These are phyloP conservation scores for Pichia cactophila DNA, from an alignment of 1,139 yeast genomes.

Conservation along the genomic window DNA sequence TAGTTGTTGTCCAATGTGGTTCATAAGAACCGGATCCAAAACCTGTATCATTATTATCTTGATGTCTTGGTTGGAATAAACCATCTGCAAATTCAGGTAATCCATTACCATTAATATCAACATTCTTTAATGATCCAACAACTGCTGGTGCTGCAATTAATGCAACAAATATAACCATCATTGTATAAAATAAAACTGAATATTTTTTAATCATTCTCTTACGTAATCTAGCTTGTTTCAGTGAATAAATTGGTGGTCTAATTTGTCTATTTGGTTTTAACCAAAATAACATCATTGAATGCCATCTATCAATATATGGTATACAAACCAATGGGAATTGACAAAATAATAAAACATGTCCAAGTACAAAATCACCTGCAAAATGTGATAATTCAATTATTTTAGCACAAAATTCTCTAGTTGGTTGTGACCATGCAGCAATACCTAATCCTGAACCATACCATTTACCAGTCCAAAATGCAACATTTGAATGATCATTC, in stretches of 20 bases:
- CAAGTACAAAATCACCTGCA: constrained; percentile 92
- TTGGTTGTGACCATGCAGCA: constrained; percentile 94
- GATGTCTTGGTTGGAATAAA: constrained; percentile 82
- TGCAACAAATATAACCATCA: constrained; percentile 63
- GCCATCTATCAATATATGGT: constrained; percentile 96
- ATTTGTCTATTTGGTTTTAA: constrained; percentile 95
- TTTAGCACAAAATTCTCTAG: constrained; percentile 94
- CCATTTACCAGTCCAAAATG: constrained; percentile 99
- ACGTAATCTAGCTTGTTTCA: constrained; percentile 95
- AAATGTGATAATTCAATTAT: constrained; percentile 90
- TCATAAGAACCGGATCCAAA: constrained; percentile 41
- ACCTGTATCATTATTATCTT: constrained; percentile 79
- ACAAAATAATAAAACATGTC: constrained; percentile 78
- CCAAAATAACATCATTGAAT: constrained; percentile 98
- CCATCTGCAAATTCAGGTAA: constrained; percentile 52
- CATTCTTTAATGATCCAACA: constrained; percentile 34
- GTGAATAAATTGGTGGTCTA: constrained; percentile 96
- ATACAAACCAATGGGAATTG: constrained; percentile 82
- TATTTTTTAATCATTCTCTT: constrained; percentile 98
- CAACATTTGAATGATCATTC: constrained; percentile 93
- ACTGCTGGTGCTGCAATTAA: constrained; percentile 93
- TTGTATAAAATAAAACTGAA: constrained; percentile 68
- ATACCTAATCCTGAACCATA: constrained; percentile 90
- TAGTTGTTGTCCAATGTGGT: constrained; percentile 47
- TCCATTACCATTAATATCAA: constrained; percentile 31